A percentile compares a stretch with the other conserved stretches of the same genome.
Evolutionary conservation across 495 filamentous ascomycete species (phyloP).

Genomic region (Penicillium nucicola): DNA sequence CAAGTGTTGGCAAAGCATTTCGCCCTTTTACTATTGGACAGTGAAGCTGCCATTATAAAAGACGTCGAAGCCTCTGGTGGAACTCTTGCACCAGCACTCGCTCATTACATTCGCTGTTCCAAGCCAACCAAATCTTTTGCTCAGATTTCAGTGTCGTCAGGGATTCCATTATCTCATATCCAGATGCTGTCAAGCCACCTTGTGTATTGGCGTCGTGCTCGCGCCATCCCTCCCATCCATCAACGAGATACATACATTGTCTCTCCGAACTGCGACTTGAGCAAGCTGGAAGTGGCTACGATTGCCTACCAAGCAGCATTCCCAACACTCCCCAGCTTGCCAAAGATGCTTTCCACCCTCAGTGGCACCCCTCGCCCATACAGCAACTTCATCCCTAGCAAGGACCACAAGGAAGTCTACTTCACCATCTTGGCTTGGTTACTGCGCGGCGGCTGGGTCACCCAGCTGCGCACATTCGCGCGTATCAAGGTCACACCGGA

Average conservation of each 20-base stretch:
- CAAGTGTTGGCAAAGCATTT: conserved; percentile 76
- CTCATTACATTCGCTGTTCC: conserved; percentile 78
- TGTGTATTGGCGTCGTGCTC: conserved; percentile 90
- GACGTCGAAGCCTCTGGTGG: conserved; percentile 78
- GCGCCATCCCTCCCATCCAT: conserved; percentile 87
- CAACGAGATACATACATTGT: conserved; percentile 90
- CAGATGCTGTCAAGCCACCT: conserved; percentile 85
- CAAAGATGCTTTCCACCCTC: conserved; percentile 78
- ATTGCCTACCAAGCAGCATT: conserved; percentile 72
- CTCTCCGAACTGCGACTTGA: conserved; percentile 83
- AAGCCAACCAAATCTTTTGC: conserved; percentile 83
- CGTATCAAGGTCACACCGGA: conserved; percentile 62
- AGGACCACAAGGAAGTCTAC: conserved; percentile 82
- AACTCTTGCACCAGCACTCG: conserved; percentile 66
- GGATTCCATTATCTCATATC: conserved; percentile 73
- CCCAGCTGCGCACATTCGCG: conserved; percentile 82
- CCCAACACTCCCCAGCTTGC: conserved; percentile 73
- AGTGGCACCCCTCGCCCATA: conserved; percentile 76
- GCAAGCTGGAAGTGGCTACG: conserved; percentile 66
- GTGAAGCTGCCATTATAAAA: conserved; percentile 75
- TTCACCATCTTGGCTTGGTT: conserved; percentile 90
- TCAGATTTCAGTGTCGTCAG: conserved; percentile 70
- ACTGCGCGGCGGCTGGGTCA: conserved; percentile 87
- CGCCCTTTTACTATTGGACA: conserved; percentile 78
- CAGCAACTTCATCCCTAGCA: conserved; percentile 76